phyloP scores from a whole-genome alignment of 805 yeast genomes.

The Saturnispora saitoi region DNA sequence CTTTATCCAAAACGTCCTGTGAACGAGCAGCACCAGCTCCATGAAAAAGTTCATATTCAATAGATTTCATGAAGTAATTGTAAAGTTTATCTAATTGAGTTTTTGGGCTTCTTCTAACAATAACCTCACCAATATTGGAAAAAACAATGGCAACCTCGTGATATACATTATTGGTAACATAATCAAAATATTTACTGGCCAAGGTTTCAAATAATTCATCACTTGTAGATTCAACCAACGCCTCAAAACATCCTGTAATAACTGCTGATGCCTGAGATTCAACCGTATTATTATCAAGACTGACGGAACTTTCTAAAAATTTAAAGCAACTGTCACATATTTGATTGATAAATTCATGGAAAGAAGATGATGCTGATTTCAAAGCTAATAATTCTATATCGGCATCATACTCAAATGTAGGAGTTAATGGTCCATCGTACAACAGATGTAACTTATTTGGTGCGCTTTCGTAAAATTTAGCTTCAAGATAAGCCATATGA shows the following conservation, averaged over 20 bases:
- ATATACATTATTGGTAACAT: slow-evolving; percentile 49
- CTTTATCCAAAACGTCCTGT: slow-evolving; percentile 64
- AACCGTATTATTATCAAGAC: slow-evolving; percentile 42
- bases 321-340: slow-evolving; percentile 53
- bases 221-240: slow-evolving; percentile 51
- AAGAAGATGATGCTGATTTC: slow-evolving; percentile 64
- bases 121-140: slow-evolving; percentile 63
- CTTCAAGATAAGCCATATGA: slow-evolving; percentile 50
- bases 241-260: slow-evolving; percentile 32
- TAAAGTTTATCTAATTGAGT: slow-evolving; percentile 37
- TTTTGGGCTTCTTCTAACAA: slow-evolving; percentile 57
- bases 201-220: slow-evolving; percentile 43
- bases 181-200: slow-evolving; percentile 42
- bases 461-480: slow-evolving; percentile 29
- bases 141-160: slow-evolving; percentile 57
- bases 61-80: slow-evolving; percentile 38
- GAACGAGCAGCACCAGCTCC: slow-evolving; percentile 72
- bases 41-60: slow-evolving; percentile 66
- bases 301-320: slow-evolving; percentile 63
- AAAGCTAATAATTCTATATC: slow-evolving; percentile 48
- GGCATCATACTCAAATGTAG: slow-evolving; percentile 32
- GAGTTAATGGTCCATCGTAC: slow-evolving; percentile 18
- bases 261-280: slow-evolving; percentile 40
- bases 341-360: slow-evolving; percentile 47
- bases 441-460: slow-evolving; percentile 18